Evolutionary conservation across 1,284 basidiomycete genomes (phyloP), one percentile per base, ranked within the genome.

Genomic region (Leccinum pallidistipes): DNA sequence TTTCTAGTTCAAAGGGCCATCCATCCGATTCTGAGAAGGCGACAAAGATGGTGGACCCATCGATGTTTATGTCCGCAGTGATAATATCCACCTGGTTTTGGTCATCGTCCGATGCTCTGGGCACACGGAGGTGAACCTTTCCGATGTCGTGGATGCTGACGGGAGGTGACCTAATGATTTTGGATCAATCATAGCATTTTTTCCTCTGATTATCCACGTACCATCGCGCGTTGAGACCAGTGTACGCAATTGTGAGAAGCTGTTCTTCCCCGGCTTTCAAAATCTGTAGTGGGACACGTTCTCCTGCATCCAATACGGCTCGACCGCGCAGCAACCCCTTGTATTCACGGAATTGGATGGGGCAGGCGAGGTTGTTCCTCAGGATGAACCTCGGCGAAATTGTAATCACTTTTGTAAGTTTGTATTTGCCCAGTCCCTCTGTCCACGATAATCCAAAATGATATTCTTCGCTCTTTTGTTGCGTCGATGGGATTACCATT

Each of bases 351-450:
- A 97, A 88, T 54, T 86, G 86, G 50, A 99, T 81, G 1, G 87
- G 69, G 59, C 87, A 84, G 5, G 79, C 70, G 38, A 95, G 83
- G 65, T 86, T 83, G 78, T 98, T 99, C 75, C 91, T 91, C 70
- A 99, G 78, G 64, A 98, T 79, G 80, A 97, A 99, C 31, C 97
- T 86, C 12, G 97, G 97, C 6, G 91, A 83, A 45, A 99, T 79
- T 1, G 94, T 97, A 70, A 99, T 90, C 65, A 98, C 92, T 78
- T 98, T 98, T 31, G 91, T 91, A 54, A 99, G 80, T 75, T 98
- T 98, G 78, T 98, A 99, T 82, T 96, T 97, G 54, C 97, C 97
- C 29, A 91, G 79, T 4, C 97, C 97, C 74, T 98, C 96, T 21
- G 87, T 84, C 84, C 97, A 98, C 5, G 95, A 97, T 56, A 99